phyloP scores from a whole-genome alignment of 169 alveolate species.

The Eimeria brunetti region DNA sequence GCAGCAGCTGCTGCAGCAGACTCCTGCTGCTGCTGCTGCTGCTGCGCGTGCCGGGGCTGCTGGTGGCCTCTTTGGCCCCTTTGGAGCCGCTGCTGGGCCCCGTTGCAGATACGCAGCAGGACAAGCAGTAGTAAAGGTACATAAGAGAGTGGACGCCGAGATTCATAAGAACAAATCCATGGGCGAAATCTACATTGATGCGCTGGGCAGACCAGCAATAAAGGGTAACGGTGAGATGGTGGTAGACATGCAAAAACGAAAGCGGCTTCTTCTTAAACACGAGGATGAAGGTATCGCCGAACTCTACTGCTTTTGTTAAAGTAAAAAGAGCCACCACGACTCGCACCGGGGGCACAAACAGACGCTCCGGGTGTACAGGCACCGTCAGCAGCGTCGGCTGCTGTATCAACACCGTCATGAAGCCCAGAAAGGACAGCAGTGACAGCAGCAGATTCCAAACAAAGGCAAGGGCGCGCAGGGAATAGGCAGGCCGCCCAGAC shows the following conservation, averaged over 20 bases:
- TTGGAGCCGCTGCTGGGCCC: conserved; percentile 36
- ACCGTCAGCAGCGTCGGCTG: conserved; percentile 62
- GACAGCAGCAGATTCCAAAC: conserved; percentile 72
- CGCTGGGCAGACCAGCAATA: conserved; percentile 87
- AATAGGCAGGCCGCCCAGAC: conserved; percentile 75
- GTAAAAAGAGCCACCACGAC: conserved; percentile 86
- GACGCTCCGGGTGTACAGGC: conserved; percentile 64
- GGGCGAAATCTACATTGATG: conserved; percentile 85
- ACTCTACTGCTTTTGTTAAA: conserved; percentile 85
- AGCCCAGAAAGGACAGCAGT: conserved; percentile 61
- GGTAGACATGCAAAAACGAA: conserved; percentile 86
- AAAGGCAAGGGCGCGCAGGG: conserved; percentile 30
- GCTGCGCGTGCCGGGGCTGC: background rate
- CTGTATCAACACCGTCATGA: conserved; percentile 43
- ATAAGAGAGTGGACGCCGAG: conserved; percentile 85
- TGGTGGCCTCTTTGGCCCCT: background rate
- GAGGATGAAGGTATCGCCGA: conserved; percentile 86
- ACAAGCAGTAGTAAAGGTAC: conserved; percentile 86
- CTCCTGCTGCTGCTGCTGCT: conserved; percentile 23
- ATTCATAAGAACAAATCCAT: conserved; percentile 85
- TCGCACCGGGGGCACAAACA: conserved; percentile 77
- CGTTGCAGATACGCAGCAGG: conserved; percentile 74
- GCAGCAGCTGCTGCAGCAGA: conserved; percentile 56
- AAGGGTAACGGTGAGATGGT: conserved; percentile 86
- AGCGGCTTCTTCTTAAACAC: conserved; percentile 84